These are phyloP conservation scores for Biscogniauxia marginata DNA, from an alignment of 2,329 filamentous ascomycete species.

Conservation along the genomic window DNA sequence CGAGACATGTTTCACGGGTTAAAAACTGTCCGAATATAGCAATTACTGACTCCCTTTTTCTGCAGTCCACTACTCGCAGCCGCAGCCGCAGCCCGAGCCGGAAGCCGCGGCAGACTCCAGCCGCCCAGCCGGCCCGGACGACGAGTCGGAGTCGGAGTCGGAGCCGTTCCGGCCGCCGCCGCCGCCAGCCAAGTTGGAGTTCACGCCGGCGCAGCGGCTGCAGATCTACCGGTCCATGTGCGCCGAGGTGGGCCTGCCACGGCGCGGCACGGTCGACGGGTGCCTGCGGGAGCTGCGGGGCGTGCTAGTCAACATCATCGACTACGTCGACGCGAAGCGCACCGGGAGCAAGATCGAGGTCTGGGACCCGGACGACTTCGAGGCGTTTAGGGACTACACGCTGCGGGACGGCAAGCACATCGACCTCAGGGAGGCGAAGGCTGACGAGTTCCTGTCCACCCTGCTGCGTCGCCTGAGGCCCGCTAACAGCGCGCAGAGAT, in stretches of 20 bases:
- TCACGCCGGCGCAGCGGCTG: slow-evolving; percentile 1
- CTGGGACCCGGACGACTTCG: slow-evolving; percentile 20
- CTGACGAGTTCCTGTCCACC: slow-evolving; percentile 18
- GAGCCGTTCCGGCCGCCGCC: background rate
- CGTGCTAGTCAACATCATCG: slow-evolving; percentile 29
- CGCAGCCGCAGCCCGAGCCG: no score
- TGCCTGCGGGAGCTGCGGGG: slow-evolving; percentile 21
- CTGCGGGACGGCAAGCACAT: slow-evolving; percentile 16
- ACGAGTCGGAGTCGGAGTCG: background rate
- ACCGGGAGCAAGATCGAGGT: slow-evolving; percentile 16
- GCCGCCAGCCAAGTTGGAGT: no score
- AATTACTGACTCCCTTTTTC: no score
- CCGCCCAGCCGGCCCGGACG: no score
- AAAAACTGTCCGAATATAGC: no score
- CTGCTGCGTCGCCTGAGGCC: slow-evolving; percentile 11
- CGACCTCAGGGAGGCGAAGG: slow-evolving; percentile 9
- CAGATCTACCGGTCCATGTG: slow-evolving; percentile 20
- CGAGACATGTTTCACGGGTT: no score
- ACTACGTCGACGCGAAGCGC: slow-evolving; percentile 26
- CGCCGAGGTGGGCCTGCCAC: slow-evolving; percentile 17
- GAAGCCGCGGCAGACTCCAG: no score
- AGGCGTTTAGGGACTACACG: slow-evolving; percentile 19
- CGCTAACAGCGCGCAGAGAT: background rate
- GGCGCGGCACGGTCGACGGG: slow-evolving; percentile 12
- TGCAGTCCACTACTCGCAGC: background rate